Evolutionary conservation across 176 grass and related monocot species (phyloP).

Genomic region (Poa annua): DNA sequence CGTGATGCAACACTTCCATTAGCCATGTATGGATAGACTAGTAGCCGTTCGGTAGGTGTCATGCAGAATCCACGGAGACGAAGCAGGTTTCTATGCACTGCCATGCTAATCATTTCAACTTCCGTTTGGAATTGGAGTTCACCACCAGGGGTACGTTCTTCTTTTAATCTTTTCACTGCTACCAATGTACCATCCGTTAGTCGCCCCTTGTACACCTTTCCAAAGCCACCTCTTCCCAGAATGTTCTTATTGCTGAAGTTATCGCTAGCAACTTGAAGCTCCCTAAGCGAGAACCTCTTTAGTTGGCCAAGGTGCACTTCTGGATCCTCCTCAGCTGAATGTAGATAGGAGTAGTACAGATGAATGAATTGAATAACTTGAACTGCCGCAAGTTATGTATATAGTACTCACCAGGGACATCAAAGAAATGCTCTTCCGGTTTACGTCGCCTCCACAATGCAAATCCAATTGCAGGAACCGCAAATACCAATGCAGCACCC

Average conservation of each 20-base stretch:
- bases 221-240: conserved; percentile 88
- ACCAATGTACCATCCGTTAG: conserved; percentile 75
- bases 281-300: conserved; percentile 79
- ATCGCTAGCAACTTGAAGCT: conserved; percentile 90
- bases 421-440: conserved; percentile 84
- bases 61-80: conserved; percentile 84
- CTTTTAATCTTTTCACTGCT: conserved; percentile 77
- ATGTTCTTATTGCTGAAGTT: conserved; percentile 81
- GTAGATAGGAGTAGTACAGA: conserved; percentile 30
- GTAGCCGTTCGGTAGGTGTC: conserved; percentile 81
- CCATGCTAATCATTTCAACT: conserved; percentile 91
- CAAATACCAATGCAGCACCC: conserved; percentile 68
- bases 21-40: conserved; percentile 82
- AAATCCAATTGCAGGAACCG: conserved; percentile 71
- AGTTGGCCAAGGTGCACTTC: conserved; percentile 94
- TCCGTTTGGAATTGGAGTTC: conserved; percentile 82
- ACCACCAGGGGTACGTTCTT: conserved; percentile 73
- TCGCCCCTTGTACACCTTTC: conserved; percentile 88
- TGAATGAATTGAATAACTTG: conserved; percentile 41
- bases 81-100: conserved; percentile 75
- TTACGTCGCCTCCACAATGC: conserved; percentile 73
- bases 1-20: conserved; percentile 79
- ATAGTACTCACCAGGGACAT: conserved; percentile 69
- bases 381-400: not conserved
- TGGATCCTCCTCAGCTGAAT: conserved; percentile 91